A percentile compares a stretch with the other conserved stretches of the same genome.
Conservation (phyloP, 2,329 filamentous ascomycete species). For the Fusarium sulawesiense region DNA sequence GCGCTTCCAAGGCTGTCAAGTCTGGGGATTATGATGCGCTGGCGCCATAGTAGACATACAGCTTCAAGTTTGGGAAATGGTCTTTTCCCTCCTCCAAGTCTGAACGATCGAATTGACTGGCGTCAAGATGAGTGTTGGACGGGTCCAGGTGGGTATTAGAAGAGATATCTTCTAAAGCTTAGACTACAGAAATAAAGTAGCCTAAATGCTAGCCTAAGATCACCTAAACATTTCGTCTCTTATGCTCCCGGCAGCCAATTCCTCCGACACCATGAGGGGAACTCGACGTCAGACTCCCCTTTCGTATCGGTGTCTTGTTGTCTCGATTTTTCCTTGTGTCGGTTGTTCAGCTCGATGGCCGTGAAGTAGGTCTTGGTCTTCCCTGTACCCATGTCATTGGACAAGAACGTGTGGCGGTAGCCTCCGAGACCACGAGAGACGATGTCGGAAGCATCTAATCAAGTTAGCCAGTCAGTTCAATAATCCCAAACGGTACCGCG, state of each 20-base stretch:
- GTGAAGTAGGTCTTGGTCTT: not conserved
- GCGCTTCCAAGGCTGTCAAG: no score
- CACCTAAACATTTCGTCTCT: not conserved
- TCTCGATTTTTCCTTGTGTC: no score
- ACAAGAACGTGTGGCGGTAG: not conserved
- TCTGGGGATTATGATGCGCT: not conserved
- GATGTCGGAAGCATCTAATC: not conserved
- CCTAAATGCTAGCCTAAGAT: not conserved
- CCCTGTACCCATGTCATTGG: not conserved
- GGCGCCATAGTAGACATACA: not conserved
- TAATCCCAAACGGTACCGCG: not conserved
- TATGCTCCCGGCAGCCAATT: not conserved
- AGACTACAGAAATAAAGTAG: not conserved
- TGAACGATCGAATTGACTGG: not conserved
- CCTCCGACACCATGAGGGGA: fast-evolving
- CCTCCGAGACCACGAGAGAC: not conserved
- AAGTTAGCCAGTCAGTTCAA: not conserved
- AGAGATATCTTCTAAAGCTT: not conserved
- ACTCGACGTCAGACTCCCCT: not conserved
- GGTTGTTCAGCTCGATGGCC: not conserved
- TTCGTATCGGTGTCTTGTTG: no score
- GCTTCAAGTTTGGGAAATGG: not conserved
- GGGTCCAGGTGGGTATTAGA: not conserved
- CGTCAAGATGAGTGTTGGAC: not conserved
- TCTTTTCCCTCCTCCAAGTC: not conserved